Evolutionary conservation across 208 protist genomes (phyloP).

Genomic region (Acanthamoeba quina): DNA sequence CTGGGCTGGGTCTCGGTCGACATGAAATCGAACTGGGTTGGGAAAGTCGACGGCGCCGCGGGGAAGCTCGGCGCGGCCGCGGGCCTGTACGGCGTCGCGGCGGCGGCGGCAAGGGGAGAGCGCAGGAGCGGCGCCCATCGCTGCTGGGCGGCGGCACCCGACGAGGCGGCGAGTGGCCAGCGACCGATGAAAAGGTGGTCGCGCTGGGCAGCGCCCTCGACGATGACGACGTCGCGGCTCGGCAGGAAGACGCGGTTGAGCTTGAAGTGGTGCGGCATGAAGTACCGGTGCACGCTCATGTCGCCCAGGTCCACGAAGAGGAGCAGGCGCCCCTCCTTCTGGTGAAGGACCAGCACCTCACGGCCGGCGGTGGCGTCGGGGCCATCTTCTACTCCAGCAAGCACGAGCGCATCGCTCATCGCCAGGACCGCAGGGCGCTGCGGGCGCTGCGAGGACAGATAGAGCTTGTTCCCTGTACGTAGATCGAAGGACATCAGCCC

Average conservation of each 20-base stretch:
- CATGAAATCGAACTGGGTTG: conserved; percentile 37
- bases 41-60: neutral
- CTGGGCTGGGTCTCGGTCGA: neutral
- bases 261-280: conserved; percentile 31
- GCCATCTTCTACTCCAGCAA: neutral
- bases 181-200: conserved; percentile 17
- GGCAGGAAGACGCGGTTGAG: conserved; percentile 31
- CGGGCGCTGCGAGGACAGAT: conserved; percentile 29
- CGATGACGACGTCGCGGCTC: conserved; percentile 22
- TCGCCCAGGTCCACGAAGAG: conserved; percentile 29
- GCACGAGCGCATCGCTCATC: neutral
- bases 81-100: neutral
- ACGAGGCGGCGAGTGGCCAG: neutral
- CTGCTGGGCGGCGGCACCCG: neutral
- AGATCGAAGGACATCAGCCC: neutral
- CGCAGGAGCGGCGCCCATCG: neutral
- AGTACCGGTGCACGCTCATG: conserved; percentile 2
- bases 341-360: conserved; percentile 42
- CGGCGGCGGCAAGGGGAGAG: neutral
- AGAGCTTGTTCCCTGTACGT: conserved; percentile 57
- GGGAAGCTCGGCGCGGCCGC: neutral
- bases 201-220: neutral
- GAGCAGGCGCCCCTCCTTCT: conserved; percentile 34
- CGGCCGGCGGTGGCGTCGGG: neutral
- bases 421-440: neutral